Evolutionary conservation across 1,284 basidiomycete species (phyloP), one percentile per base, ranked within the genome.

Genomic region (Mycena sp.): DNA sequence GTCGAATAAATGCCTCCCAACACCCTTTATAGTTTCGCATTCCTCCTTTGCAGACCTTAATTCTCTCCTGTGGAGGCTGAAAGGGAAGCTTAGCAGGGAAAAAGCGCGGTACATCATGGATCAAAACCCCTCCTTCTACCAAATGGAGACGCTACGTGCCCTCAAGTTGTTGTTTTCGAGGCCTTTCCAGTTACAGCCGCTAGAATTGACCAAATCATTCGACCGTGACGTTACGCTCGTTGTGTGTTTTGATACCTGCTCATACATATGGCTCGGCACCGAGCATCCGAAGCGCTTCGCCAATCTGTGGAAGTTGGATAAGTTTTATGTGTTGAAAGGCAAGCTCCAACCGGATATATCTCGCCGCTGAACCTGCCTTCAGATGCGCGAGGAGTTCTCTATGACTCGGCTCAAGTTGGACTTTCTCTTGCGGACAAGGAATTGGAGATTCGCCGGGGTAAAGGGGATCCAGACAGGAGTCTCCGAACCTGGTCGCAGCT

Each of bases 51-150:
- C 6, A 5, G 34, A 20, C 54, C 54, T 56, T 10, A 30, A 56
- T 56, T 56, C 54, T 18, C 54, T 56, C 13, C 54, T 56, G 14
- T 56, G 54, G 54, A 11, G 54, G 34, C 54, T 56, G 30, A 37
- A 56, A 25, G 34, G 34, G 54, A 56, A 56, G 34, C 30, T 56
- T 34, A 37, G 34, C 5, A 56, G 34, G 30, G 54, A 56, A 11
- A 56, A 34, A 56, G 54, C 54, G 13, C 54, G 11, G 54, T 6
- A 10, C 16, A 56, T 56, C 18, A 56, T 56, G 3, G 10, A 56
- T 18, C 54, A 56, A 56, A 56, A 56, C 54, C 54, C 54, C 3
- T 20, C 13, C 34, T 56, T 56, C 14, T 56, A 56, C 54, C 30
- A 7, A 13, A 8, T 13, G 54, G 30, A 56, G 11, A 30, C 6